phyloP scores from a whole-genome alignment of 768 basidiomycete species.

The Phaeotremella skinneri region DNA sequence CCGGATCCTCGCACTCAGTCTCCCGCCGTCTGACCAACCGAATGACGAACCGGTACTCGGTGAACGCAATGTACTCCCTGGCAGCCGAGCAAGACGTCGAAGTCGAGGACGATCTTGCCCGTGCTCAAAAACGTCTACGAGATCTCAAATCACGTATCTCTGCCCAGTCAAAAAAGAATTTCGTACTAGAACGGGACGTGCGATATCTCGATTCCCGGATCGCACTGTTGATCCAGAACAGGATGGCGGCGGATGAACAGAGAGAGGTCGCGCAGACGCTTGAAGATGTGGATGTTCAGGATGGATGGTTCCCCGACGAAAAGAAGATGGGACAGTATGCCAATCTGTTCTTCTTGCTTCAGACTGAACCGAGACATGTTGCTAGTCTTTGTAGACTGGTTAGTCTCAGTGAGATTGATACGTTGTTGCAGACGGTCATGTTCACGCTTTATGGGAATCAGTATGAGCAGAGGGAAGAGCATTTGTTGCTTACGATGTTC shows the following conservation, averaged over 20 bases:
- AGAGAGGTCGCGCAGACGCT: conserved; percentile 90
- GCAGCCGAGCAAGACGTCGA: conserved; percentile 98
- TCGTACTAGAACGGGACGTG: conserved; percentile 96
- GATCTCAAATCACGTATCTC: conserved; percentile 97
- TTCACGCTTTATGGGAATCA: conserved; percentile 99
- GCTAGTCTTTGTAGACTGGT: conserved; percentile 95
- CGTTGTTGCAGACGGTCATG: conserved; percentile 99
- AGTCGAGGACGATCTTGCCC: conserved; percentile 91
- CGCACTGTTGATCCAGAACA: conserved; percentile 94
- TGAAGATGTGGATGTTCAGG: conserved; percentile 90
- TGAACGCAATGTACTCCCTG: conserved; percentile 94
- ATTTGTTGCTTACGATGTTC: conserved; percentile 98
- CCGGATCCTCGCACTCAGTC: conserved; percentile 20
- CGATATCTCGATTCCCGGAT: conserved; percentile 97
- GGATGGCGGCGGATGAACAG: conserved; percentile 98
- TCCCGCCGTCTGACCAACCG: conserved; percentile 59
- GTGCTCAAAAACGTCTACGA: conserved; percentile 95
- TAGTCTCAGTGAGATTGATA: conserved; percentile 94
- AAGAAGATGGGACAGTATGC: conserved; percentile 86
- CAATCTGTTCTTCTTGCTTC: conserved; percentile 97
- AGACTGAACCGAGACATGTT: conserved; percentile 95
- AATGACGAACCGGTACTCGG: conserved; percentile 93
- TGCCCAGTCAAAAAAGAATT: conserved; percentile 99
- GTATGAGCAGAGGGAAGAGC: conserved; percentile 97
- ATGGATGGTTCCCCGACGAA: conserved; percentile 91